Evolutionary conservation across 257 asterid species (phyloP), one percentile per base, ranked within the genome.

Genomic region (Gardenia jasminoides): DNA sequence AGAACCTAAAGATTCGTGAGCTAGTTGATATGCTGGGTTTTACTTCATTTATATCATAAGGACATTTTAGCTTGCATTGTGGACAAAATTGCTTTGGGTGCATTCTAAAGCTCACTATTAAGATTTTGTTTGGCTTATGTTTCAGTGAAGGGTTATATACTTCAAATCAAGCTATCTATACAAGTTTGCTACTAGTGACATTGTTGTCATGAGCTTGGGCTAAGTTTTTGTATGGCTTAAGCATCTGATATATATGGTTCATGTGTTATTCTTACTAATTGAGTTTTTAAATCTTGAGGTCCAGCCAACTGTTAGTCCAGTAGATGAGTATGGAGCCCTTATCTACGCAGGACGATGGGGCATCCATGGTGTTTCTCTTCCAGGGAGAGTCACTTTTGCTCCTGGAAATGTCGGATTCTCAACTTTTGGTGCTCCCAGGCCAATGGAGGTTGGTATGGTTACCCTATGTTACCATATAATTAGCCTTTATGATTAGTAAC

Each of bases 301-400:
- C 52, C 92, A 95, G 99, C 92, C 97, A 85, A 81, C 88, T 70
- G 92, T 95, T 84, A 84, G 87, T 82, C 89, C 88, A 68, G 80
- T 93, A 72, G 97, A 95, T 89, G 99, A 95, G 85, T 92, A 92
- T 72, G 99, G 98, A 36, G 96, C 97, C 75, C 89, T 95, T 46
- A 52, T 93, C 70, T 83, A 91, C 84, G 93, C 92, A 47, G 99
- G 99, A 84, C 91, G 98, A 69, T 95, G 99, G 99, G 99, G 98
- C 72, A 77, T 92, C 81, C 93, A 89, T 64, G 99, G 99, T 36
- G 88, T 93, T 82, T 92, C 98, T 36, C 92, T 95, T 84, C 99
- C 99, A 56, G 99, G 99, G 85, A 95, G 98, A 86, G 97, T 92
- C 73, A 95, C 99, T 30, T 95, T 93, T 88, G 94, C 98, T 66